Conservation (phyloP, 2,329 filamentous ascomycete species). For the Monilinia laxa region DNA sequence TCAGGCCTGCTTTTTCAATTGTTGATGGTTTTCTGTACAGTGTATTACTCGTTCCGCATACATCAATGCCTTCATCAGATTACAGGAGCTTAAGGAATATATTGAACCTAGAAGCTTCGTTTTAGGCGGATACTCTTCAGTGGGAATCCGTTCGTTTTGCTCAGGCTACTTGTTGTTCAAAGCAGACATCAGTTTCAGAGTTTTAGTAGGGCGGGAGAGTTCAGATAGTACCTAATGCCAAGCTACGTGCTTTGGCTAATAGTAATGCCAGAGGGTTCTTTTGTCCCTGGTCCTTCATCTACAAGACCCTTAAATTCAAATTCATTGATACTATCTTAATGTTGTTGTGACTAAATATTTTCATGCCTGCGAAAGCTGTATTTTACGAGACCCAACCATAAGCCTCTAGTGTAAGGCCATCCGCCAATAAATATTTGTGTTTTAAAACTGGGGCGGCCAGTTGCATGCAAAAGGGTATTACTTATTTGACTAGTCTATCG, state of each 20-base stretch:
- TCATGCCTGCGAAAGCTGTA: conserved; percentile 20
- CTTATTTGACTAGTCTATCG: conserved; percentile 41
- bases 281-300: conserved; percentile 26
- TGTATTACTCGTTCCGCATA: conserved; percentile 23
- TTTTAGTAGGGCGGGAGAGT: conserved; percentile 18
- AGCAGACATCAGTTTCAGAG: conserved; percentile 5
- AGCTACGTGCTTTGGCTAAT: conserved; percentile 33
- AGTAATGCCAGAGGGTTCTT: conserved; percentile 33
- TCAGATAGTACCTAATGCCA: conserved; percentile 30
- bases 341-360: conserved; percentile 32
- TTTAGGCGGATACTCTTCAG: conserved; percentile 16
- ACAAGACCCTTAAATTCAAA: conserved; percentile 18
- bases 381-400: conserved; percentile 16
- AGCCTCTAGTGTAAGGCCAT: conserved; percentile 27
- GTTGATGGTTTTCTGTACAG: conserved; percentile 26
- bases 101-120: conserved; percentile 9
- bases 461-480: conserved; percentile 1
- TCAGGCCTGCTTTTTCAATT: conserved; percentile 23
- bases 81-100: conserved; percentile 4
- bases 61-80: conserved; percentile 16
- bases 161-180: conserved; percentile 15
- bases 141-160: conserved; percentile 15
- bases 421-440: conserved; percentile 10
- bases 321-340: conserved; percentile 12
- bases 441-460: conserved; percentile 12